Evolutionary conservation across 1,284 basidiomycete genomes (phyloP).

Genomic region (Hypsizygus ulmarius): DNA sequence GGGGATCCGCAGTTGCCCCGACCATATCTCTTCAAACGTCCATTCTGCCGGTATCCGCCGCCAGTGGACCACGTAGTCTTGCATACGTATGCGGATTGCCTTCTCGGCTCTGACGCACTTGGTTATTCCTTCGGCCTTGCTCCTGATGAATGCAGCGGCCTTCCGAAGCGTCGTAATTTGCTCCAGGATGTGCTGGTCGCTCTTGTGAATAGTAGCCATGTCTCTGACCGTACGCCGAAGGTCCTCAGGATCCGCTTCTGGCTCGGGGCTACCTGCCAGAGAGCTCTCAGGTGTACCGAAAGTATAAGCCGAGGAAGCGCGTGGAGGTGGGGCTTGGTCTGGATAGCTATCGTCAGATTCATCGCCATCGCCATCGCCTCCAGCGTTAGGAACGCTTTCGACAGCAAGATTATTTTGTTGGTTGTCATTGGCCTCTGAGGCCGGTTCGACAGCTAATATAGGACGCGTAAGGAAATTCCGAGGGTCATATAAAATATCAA

Average conservation of each 20-base stretch:
- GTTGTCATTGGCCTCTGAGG: not conserved
- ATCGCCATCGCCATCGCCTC: not conserved
- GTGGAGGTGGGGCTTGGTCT: not conserved
- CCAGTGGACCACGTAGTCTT: constrained; percentile 18
- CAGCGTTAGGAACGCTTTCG: not conserved
- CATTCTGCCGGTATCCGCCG: constrained; percentile 9
- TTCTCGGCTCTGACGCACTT: constrained; percentile 14
- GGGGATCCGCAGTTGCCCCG: constrained; percentile 13
- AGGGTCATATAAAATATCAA: no score
- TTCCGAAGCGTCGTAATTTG: constrained; percentile 8
- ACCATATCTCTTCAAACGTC: constrained; percentile 22
- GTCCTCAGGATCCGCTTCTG: constrained; percentile 15
- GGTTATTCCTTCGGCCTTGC: constrained; percentile 13
- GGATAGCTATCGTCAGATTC: not conserved
- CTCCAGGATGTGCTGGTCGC: constrained; percentile 4
- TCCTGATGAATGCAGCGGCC: constrained; percentile 9
- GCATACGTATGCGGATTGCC: constrained; percentile 16
- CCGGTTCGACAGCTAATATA: no score
- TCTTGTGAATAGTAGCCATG: constrained; percentile 14
- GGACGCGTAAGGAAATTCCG: no score
- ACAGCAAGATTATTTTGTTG: not conserved
- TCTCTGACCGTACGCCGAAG: constrained; percentile 14
- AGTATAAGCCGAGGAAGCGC: constrained; percentile 6
- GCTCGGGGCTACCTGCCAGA: constrained; percentile 11
- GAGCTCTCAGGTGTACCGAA: constrained; percentile 18